phyloP scores from a whole-genome alignment of 164 flowering plant species.

The Vitis rotundifolia region DNA sequence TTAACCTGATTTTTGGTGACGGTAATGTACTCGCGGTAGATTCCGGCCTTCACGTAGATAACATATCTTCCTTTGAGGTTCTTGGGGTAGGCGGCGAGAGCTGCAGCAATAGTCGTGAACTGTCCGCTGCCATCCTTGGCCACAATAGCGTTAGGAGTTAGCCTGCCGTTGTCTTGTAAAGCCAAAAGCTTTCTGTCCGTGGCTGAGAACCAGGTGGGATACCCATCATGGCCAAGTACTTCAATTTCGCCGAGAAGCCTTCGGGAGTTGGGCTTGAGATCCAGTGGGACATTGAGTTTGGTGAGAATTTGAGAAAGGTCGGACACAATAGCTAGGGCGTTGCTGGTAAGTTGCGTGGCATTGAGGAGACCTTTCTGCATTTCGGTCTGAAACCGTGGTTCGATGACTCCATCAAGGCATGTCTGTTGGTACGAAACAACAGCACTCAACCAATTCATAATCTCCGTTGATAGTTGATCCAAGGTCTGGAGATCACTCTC shows the following conservation, averaged over 20 bases:
- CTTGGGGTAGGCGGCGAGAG: conserved; percentile 40
- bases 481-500: conserved; percentile 12
- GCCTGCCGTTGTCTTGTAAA: not conserved
- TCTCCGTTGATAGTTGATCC: conserved; percentile 23
- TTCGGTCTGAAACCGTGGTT: not conserved
- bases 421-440: conserved; percentile 39
- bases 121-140: conserved; percentile 66
- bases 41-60: conserved; percentile 56
- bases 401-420: conserved; percentile 47
- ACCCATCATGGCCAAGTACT: conserved; percentile 10
- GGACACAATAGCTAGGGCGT: conserved; percentile 26
- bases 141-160: conserved; percentile 50
- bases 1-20: conserved; percentile 18
- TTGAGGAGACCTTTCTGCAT: conserved; percentile 17
- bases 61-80: conserved; percentile 23
- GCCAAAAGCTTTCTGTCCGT: conserved; percentile 40
- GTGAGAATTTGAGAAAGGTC: conserved; percentile 20
- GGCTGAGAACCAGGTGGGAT: conserved; percentile 40
- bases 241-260: conserved; percentile 2
- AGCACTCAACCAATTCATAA: conserved; percentile 32
- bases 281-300: conserved; percentile 10
- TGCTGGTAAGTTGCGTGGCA: conserved; percentile 36
- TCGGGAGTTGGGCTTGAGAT: not conserved
- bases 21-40: conserved; percentile 35
- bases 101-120: conserved; percentile 42